Base-by-base conservation (phyloP, 2,329 filamentous ascomycete species). In the Fulvia fulva region DNA sequence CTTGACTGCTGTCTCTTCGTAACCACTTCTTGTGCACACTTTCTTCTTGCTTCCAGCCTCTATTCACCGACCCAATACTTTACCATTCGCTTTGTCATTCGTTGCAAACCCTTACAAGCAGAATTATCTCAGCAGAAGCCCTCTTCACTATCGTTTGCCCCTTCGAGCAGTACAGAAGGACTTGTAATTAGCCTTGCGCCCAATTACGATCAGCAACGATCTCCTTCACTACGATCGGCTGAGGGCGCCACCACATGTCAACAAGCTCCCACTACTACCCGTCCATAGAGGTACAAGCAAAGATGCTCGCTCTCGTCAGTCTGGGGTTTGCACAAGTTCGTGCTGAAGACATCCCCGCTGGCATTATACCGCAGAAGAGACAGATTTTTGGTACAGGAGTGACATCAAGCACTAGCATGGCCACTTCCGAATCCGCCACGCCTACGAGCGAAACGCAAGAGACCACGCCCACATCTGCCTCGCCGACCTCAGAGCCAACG, bases 331-430 rank as follows among this genome's bases (percentile, higher is more conserved):
- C 70, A 25, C 64, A 67, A 34, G 68, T 72, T 51, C 55, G 60
- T 19, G 68, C 68, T 21, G 65, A 71, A 21, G 59, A 64, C 47
- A 63, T 72, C 52, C 67, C 70, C 12, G 64, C 63, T 47, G 71
- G 71, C 61, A 67, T 72, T 51, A 64, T 72, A 57, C 70, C 69
- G 21, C 69, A 68, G 63, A 69, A 70, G 56, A 66, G 70, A 66
- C 69, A 71, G 62, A 66, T 67, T 6, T 65, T 67, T 9, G 71
- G 67, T 14, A 72, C 70, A 14, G 71, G 69, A 16, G 63, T 59
- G 14, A 67, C 65, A 7, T 56, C 63, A 19, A 57, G 44, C 51
- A 60, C 61, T 7, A 51, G 53, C 46, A 54, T 56, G 51, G 37
- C 60, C 28, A 56, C 56, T 37, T 56, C 49, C 1, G 50, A 55